A percentile compares a stretch with the other conserved stretches of the same genome.
Conservation (phyloP, 768 basidiomycete species). For the Boletus insuetus region DNA sequence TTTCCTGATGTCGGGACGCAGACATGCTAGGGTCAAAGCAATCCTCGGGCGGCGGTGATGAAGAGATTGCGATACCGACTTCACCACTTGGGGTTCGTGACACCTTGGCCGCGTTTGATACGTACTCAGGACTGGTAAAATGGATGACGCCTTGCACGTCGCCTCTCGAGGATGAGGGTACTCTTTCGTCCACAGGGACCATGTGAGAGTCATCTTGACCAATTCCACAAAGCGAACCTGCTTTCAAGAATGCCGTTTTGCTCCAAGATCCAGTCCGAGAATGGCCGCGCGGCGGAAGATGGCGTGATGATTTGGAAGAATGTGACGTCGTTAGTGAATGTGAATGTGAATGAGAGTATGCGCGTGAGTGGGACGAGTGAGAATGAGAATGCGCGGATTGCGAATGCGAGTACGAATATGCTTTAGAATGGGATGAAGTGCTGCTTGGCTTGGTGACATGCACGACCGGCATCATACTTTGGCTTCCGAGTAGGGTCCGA, state of each 20-base stretch:
- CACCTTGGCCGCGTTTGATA: constrained; percentile 3
- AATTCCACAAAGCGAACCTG: constrained; percentile 29
- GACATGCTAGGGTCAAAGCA: constrained; percentile 15
- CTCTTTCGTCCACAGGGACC: constrained; percentile 23
- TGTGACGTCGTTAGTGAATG: constrained; percentile 36
- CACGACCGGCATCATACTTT: constrained; percentile 48
- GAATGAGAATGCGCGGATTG: constrained; percentile 18
- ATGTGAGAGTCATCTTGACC: constrained; percentile 21
- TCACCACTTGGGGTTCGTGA: constrained; percentile 34
- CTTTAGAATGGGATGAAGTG: constrained; percentile 25
- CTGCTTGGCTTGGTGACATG: constrained; percentile 20
- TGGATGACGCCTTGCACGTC: constrained; percentile 25
- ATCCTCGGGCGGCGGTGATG: constrained; percentile 33
- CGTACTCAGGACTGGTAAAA: background rate
- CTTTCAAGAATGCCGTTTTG: constrained; percentile 37
- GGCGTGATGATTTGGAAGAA: constrained; percentile 32
- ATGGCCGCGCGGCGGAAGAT: constrained; percentile 23
- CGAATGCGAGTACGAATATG: constrained; percentile 29
- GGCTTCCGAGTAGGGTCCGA: constrained; percentile 63
- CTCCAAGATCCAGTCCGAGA: constrained; percentile 39
- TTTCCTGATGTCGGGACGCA: background rate
- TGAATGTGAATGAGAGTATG: constrained; percentile 36
- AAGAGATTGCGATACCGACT: constrained; percentile 45
- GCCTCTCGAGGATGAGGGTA: constrained; percentile 21
- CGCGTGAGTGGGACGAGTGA: constrained; percentile 25